Conservation (phyloP, 371 early-diverging fungal species). For the Rhizopus stolonifer region DNA sequence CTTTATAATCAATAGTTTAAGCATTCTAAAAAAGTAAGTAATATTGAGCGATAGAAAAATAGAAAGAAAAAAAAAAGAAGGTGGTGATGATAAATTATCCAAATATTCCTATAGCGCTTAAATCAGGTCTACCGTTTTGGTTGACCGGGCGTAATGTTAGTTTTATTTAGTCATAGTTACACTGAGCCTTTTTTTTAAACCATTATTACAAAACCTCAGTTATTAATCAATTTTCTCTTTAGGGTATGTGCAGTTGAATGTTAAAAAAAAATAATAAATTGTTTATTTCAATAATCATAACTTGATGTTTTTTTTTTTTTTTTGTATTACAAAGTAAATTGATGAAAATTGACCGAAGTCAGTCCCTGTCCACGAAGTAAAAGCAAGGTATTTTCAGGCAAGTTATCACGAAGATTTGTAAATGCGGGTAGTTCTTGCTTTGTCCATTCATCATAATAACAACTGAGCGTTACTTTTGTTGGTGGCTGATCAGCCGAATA, state of each 20-base stretch:
- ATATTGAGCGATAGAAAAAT: background rate
- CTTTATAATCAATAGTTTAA: background rate
- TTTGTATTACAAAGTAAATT: slow-evolving; percentile 8
- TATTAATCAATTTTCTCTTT: background rate
- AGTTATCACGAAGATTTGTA: slow-evolving; percentile 18
- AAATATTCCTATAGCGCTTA: slow-evolving; percentile 28
- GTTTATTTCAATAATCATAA: background rate
- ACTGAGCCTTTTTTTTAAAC: slow-evolving; percentile 26
- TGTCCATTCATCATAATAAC: slow-evolving; percentile 50
- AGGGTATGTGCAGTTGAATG: too few species aligned
- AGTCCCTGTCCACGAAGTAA: slow-evolving; percentile 41
- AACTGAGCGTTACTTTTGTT: slow-evolving; percentile 29
- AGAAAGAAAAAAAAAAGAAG: background rate
- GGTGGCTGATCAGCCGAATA: slow-evolving; percentile 15
- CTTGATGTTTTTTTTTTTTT: background rate
- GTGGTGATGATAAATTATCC: slow-evolving; percentile 29
- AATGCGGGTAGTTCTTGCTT: slow-evolving; percentile 40
- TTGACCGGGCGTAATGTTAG: slow-evolving; percentile 33
- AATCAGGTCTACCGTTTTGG: slow-evolving; percentile 35
- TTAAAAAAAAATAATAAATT: background rate
- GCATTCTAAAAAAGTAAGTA: slow-evolving; percentile 12
- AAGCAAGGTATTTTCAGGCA: slow-evolving; percentile 26
- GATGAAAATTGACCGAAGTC: slow-evolving; percentile 19
- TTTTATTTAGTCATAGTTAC: slow-evolving; percentile 39
- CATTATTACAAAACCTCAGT: background rate